Percentiles rank a stretch among this genome's conserved stretches.
These are phyloP conservation scores for Neonothopanus nambi DNA, from an alignment of 1,284 basidiomycete species.

Conservation along the genomic window DNA sequence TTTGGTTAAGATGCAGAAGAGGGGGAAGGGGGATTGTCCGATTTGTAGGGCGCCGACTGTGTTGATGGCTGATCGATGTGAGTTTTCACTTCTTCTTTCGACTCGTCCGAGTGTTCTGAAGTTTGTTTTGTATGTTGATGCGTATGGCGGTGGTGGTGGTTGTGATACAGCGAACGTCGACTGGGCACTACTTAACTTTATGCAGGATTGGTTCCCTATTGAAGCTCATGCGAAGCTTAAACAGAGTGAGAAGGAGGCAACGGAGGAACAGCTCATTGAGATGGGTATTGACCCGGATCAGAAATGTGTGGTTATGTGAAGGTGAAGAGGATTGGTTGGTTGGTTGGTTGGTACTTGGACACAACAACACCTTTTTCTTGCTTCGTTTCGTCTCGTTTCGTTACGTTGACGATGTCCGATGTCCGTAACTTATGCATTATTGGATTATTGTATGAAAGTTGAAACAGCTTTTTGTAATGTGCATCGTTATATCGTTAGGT, in stretches of 20 bases:
- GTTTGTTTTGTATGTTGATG: too few species aligned
- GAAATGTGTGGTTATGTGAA: conserved; percentile 36
- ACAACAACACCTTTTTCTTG: too few species aligned
- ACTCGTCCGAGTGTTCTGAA: background rate
- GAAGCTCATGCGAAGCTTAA: conserved; percentile 80
- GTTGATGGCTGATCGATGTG: conserved; percentile 72
- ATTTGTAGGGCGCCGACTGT: conserved; percentile 83
- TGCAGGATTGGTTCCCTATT: conserved; percentile 91
- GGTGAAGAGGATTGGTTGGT: background rate
- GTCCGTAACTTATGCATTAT: too few species aligned
- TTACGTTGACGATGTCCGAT: too few species aligned
- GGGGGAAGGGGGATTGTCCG: conserved; percentile 80
- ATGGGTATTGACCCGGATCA: conserved; percentile 48
- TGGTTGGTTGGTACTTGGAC: too few species aligned
- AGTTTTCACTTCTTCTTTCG: conserved; percentile 34
- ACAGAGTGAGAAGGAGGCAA: conserved; percentile 78
- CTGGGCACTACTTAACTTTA: conserved; percentile 79
- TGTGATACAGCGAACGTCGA: conserved; percentile 79
- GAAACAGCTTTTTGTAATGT: too few species aligned
- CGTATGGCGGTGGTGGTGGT: too few species aligned
- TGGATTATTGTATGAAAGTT: too few species aligned
- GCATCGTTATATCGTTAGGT: too few species aligned
- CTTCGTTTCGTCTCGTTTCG: too few species aligned
- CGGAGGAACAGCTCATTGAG: conserved; percentile 69
- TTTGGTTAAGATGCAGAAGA: conserved; percentile 92